Evolutionary conservation across 2,329 filamentous ascomycete species (phyloP).

Genomic region (Dothideomycetidae sp.): DNA sequence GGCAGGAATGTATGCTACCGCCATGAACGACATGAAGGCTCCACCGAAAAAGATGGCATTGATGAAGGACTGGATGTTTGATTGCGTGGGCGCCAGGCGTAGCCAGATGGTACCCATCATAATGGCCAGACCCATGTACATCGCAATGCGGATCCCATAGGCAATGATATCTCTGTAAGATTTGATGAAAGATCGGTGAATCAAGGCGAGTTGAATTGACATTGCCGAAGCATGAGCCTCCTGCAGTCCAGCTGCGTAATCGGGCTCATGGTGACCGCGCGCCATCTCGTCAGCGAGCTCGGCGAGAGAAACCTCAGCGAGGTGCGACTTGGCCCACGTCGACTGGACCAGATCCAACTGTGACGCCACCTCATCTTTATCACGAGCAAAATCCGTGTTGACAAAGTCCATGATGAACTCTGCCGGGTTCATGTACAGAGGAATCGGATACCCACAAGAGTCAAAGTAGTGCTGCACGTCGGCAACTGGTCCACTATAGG

Average conservation of each 20-base stretch:
- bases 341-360: slow-evolving; percentile 40
- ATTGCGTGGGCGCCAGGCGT: slow-evolving; percentile 51
- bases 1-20: slow-evolving; percentile 66
- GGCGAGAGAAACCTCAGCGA: slow-evolving; percentile 23
- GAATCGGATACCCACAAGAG: slow-evolving; percentile 46
- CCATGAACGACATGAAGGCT: slow-evolving; percentile 41
- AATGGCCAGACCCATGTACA: slow-evolving; percentile 68
- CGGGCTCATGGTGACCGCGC: slow-evolving; percentile 20
- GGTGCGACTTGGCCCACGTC: slow-evolving; percentile 39
- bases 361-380: slow-evolving; percentile 33
- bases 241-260: slow-evolving; percentile 18
- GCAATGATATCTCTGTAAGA: slow-evolving; percentile 70
- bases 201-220: slow-evolving; percentile 46
- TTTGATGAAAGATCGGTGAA: slow-evolving; percentile 72
- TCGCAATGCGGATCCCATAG: slow-evolving; percentile 67
- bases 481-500: slow-evolving; percentile 55
- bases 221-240: slow-evolving; percentile 30
- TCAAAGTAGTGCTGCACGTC: slow-evolving; percentile 50
- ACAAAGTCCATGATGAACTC: slow-evolving; percentile 67
- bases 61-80: slow-evolving; percentile 64
- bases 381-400: slow-evolving; percentile 57
- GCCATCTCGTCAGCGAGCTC: slow-evolving; percentile 24
- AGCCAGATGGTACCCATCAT: slow-evolving; percentile 86
- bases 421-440: slow-evolving; percentile 60
- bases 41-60: slow-evolving; percentile 56